phyloP scores from a whole-genome alignment of 1,284 basidiomycete species.

The Cutaneotrichosporon dermatis region DNA sequence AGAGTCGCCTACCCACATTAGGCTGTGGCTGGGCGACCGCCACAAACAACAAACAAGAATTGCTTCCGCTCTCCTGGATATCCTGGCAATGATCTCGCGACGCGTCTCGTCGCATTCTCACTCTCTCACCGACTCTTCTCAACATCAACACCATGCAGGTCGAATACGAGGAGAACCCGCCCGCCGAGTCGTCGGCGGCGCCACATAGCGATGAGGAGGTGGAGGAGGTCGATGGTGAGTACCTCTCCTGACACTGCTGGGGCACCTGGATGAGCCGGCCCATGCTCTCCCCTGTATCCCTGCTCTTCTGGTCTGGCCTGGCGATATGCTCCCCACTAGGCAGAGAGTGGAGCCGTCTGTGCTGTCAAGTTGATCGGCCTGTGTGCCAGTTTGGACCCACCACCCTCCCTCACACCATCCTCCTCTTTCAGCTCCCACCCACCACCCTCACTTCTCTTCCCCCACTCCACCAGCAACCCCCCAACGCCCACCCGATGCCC shows the following conservation, averaged over 20 bases:
- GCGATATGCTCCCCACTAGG: too few species aligned
- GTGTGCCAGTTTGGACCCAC: neutral
- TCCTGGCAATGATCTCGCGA: too few species aligned
- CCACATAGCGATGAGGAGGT: slow-evolving; percentile 4
- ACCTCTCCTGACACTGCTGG: neutral
- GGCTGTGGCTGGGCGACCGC: too few species aligned
- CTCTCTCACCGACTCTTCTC: too few species aligned
- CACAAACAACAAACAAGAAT: too few species aligned
- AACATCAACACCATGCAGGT: slow-evolving; percentile 14
- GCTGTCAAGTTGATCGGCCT: neutral
- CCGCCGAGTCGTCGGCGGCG: neutral
- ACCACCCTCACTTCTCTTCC: neutral
- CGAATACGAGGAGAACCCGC: slow-evolving; percentile 15
- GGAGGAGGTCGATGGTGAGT: neutral
- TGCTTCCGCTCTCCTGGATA: too few species aligned
- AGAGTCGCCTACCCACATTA: too few species aligned
- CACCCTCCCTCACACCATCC: neutral
- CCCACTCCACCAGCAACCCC: too few species aligned
- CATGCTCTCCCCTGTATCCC: too few species aligned
- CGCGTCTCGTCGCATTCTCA: too few species aligned
- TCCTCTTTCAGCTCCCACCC: neutral
- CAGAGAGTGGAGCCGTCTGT: too few species aligned
- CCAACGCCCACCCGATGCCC: neutral
- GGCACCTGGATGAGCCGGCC: neutral
- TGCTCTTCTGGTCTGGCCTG: too few species aligned